A percentile compares a stretch with the other conserved stretches of the same genome.
Conservation (phyloP, 139 green algal species). For the Tetraselmis chui region DNA sequence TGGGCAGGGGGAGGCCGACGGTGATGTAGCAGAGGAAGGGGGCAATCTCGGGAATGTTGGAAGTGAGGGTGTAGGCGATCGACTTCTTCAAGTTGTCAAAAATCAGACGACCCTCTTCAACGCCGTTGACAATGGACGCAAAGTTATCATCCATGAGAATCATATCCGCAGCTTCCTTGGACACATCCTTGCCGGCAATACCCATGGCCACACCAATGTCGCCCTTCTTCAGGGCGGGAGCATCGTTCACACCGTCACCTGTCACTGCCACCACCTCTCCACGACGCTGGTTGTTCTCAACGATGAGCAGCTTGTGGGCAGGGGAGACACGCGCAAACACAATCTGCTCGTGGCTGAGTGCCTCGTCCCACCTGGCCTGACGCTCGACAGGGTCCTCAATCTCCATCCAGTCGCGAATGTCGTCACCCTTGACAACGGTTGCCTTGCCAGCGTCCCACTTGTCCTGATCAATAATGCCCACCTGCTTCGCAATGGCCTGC, state of each 20-base stretch:
- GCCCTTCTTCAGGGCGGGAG: conserved; percentile 67
- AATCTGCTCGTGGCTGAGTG: conserved; percentile 55
- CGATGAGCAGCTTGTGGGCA: conserved; percentile 66
- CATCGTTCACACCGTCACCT: conserved; percentile 78
- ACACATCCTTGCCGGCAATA: conserved; percentile 43
- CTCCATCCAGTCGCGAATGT: conserved; percentile 61
- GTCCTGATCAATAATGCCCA: conserved; percentile 64
- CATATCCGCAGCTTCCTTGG: conserved; percentile 78
- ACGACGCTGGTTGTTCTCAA: conserved; percentile 50
- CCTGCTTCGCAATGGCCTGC: conserved; percentile 37
- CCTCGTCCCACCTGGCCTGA: conserved; percentile 60
- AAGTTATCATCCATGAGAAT: conserved; percentile 85
- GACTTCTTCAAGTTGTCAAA: conserved; percentile 86
- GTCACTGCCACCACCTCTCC: conserved; percentile 47
- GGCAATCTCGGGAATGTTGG: conserved; percentile 67
- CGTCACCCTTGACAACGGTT: conserved; percentile 57
- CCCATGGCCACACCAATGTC: conserved; percentile 79
- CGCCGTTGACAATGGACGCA: conserved; percentile 71
- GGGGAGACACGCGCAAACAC: conserved; percentile 61
- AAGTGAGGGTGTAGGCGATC: conserved; percentile 73
- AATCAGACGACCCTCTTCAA: conserved; percentile 75
- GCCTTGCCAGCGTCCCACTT: conserved; percentile 39
- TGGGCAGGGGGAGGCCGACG: conserved; percentile 46
- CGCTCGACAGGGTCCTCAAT: conserved; percentile 36
- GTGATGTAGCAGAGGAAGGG: conserved; percentile 64